phyloP scores from a whole-genome alignment of 2,329 filamentous ascomycete genomes.

The Seiridium unicorne region DNA sequence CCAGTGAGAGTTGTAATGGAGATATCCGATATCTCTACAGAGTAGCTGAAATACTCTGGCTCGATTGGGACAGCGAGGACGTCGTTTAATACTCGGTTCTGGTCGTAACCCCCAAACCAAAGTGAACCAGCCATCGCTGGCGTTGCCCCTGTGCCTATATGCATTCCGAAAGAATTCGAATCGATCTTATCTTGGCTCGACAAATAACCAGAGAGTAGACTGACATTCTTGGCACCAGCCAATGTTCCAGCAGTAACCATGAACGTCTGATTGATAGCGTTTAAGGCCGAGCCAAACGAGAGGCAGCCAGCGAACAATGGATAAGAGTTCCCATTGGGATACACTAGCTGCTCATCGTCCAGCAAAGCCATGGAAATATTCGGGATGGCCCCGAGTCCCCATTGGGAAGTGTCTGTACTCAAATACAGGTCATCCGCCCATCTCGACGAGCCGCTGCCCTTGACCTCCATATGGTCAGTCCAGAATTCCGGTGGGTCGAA shows the following conservation, averaged over 20 bases:
- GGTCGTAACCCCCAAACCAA: constrained; percentile 33
- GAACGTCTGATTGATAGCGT: constrained; percentile 10
- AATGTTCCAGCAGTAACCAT: background rate
- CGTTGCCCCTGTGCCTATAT: constrained; percentile 31
- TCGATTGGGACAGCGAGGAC: constrained; percentile 14
- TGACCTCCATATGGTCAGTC: background rate
- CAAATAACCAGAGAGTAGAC: constrained; percentile 14
- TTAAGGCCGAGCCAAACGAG: constrained; percentile 16
- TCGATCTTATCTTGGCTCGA: constrained; percentile 17
- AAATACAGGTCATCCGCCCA: background rate
- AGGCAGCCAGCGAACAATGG: constrained; percentile 23
- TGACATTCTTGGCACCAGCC: constrained; percentile 10
- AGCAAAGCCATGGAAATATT: background rate
- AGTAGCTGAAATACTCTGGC: constrained; percentile 3
- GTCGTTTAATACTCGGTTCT: constrained; percentile 27
- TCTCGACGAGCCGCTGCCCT: background rate
- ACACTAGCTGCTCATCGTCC: constrained; percentile 7
- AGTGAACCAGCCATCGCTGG: constrained; percentile 23
- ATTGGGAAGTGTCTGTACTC: background rate
- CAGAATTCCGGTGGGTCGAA: background rate
- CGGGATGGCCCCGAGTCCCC: background rate
- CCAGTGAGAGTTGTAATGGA: constrained; percentile 34
- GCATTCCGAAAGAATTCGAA: constrained; percentile 36
- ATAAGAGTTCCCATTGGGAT: constrained; percentile 18
- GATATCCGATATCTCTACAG: constrained; percentile 32